A percentile compares a stretch with the other conserved stretches of the same genome.
These are phyloP conservation scores for Acrocalymma vagum DNA, from an alignment of 2,329 filamentous ascomycete genomes.

Conservation along the genomic window DNA sequence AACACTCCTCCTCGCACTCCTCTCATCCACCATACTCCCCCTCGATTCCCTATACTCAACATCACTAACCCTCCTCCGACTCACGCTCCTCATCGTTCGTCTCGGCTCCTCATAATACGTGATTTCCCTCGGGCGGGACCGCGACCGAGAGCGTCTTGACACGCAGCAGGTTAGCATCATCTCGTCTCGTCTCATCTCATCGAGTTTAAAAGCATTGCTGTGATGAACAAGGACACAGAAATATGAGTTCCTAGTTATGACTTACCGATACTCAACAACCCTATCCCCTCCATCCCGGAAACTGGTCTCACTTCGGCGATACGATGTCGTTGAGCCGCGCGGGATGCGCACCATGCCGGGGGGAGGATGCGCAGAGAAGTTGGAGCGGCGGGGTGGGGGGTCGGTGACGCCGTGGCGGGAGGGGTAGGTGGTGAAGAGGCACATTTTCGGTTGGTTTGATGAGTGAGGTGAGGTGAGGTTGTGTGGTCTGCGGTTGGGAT, in stretches of 20 bases:
- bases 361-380: conserved; percentile 42
- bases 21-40: conserved; percentile 37
- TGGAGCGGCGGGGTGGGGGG: conserved; percentile 39
- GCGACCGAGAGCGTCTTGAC: conserved; percentile 11
- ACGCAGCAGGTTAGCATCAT: conserved; percentile 1
- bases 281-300: conserved; percentile 25
- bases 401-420: conserved; percentile 38
- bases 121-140: conserved; percentile 35
- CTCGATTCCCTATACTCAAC: conserved; percentile 33
- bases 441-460: conserved; percentile 41
- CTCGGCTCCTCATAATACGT: conserved; percentile 37
- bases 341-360: conserved; percentile 43
- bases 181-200: too few relatives aligned
- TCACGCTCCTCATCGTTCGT: conserved; percentile 35
- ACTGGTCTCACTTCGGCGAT: conserved; percentile 29
- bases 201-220: background rate
- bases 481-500: background rate
- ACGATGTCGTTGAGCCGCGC: conserved; percentile 30
- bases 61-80: conserved; percentile 34
- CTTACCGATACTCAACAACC: conserved; percentile 30
- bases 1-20: conserved; percentile 36
- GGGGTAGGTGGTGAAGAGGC: conserved; percentile 41
- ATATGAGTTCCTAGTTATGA: background rate
- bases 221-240: background rate
- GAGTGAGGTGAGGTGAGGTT: too few relatives aligned